Conservation (phyloP, 257 asterid species). For the Solanum appendiculatum region DNA sequence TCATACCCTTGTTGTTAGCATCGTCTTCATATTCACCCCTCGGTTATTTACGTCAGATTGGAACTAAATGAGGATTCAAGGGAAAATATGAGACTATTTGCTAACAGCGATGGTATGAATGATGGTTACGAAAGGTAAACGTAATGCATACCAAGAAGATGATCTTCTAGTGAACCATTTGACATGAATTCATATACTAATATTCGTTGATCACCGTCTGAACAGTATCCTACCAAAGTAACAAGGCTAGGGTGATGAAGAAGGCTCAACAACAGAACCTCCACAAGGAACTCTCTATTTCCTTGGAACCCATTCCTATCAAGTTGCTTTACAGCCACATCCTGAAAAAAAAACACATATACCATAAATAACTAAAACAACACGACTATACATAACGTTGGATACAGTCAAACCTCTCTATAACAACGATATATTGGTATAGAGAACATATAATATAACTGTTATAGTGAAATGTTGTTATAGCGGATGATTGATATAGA, state of each 20-base stretch:
- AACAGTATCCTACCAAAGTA: conserved; percentile 45
- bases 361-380: neutral
- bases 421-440: neutral
- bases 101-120: neutral
- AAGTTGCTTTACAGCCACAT: conserved; percentile 50
- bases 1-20: no score
- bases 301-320: conserved; percentile 63
- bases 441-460: neutral
- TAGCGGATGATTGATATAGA: neutral
- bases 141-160: conserved; percentile 45
- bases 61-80: no score
- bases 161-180: conserved; percentile 70
- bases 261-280: conserved; percentile 41
- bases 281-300: conserved; percentile 45
- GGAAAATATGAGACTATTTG: no score
- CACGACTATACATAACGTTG: neutral
- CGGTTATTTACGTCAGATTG: no score
- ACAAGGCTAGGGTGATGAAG: conserved; percentile 53
- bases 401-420: neutral
- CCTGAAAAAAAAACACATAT: conserved; percentile 3
- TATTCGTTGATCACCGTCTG: conserved; percentile 44
- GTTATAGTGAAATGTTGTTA: neutral
- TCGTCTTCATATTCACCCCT: no score
- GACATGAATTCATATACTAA: conserved; percentile 51
- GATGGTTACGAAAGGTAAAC: neutral